Conservation (phyloP, 2,329 filamentous ascomycete genomes). For the Biscogniauxia marginata region DNA sequence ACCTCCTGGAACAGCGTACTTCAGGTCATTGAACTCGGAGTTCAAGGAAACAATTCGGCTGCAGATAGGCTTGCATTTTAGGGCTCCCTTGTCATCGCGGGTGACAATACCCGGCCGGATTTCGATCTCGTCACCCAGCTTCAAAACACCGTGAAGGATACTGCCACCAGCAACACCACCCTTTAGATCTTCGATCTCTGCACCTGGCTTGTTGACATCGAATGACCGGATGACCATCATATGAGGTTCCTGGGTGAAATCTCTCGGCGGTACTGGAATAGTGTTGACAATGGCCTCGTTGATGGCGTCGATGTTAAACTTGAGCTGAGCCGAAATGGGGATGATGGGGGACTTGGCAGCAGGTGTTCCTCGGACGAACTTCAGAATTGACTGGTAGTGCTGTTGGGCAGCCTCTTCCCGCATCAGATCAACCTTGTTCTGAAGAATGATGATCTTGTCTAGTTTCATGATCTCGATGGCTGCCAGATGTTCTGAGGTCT, state of each 20-base stretch:
- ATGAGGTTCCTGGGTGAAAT: slow-evolving; percentile 89
- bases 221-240: slow-evolving; percentile 99
- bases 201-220: slow-evolving; percentile 99
- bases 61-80: slow-evolving; percentile 97
- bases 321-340: slow-evolving; percentile 94
- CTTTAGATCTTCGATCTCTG: slow-evolving; percentile 97
- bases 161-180: slow-evolving; percentile 97
- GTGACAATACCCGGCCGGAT: slow-evolving; percentile 98
- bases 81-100: slow-evolving; percentile 87
- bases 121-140: slow-evolving; percentile 96
- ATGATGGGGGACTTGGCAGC: slow-evolving; percentile 94
- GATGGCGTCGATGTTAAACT: slow-evolving; percentile 99
- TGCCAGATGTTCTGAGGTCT: slow-evolving; percentile 97
- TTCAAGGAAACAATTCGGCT: slow-evolving; percentile 92
- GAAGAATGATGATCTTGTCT: slow-evolving; percentile 98
- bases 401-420: slow-evolving; percentile 88
- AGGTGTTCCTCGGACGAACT: slow-evolving; percentile 97
- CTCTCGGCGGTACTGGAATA: slow-evolving; percentile 86
- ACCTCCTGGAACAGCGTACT: slow-evolving; percentile 96
- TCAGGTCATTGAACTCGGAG: slow-evolving; percentile 96
- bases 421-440: slow-evolving; percentile 99
- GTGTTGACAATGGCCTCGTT: slow-evolving; percentile 95
- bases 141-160: slow-evolving; percentile 94
- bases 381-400: slow-evolving; percentile 95
- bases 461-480: slow-evolving; percentile 99